Conservation (phyloP, 2,329 filamentous ascomycete species). For the Septoria petroselini region DNA sequence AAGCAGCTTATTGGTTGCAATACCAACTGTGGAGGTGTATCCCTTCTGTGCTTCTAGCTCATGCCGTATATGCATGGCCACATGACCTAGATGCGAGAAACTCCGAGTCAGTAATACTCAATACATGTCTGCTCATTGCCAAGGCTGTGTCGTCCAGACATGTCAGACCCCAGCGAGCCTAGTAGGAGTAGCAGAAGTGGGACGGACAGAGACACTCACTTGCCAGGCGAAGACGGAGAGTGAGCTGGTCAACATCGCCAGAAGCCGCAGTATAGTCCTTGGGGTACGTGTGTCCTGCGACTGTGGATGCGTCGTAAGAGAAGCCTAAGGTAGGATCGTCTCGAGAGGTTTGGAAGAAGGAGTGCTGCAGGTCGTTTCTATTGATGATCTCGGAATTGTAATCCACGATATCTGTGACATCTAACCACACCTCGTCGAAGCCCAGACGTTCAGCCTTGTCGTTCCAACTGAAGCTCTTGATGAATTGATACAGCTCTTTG, state of each 20-base stretch:
- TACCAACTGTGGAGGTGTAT: slow-evolving; percentile 83
- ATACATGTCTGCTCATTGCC: too few relatives aligned
- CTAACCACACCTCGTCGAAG: slow-evolving; percentile 80
- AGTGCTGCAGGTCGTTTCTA: slow-evolving; percentile 57
- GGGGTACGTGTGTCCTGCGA: slow-evolving; percentile 64
- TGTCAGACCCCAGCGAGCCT: too few relatives aligned
- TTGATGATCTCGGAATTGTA: slow-evolving; percentile 77
- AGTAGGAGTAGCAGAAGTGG: too few relatives aligned
- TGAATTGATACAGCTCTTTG: slow-evolving; percentile 71
- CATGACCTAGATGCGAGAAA: slow-evolving; percentile 57
- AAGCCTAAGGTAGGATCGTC: slow-evolving; percentile 79
- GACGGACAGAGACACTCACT: too few relatives aligned
- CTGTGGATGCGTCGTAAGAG: slow-evolving; percentile 64
- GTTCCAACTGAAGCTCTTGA: slow-evolving; percentile 74
- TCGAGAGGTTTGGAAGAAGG: slow-evolving; percentile 75
- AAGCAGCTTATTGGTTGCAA: slow-evolving; percentile 82
- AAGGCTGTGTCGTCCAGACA: too few relatives aligned
- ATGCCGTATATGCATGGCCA: slow-evolving; percentile 70
- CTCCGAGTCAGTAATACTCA: too few relatives aligned
- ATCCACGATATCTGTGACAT: slow-evolving; percentile 80
- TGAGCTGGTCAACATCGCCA: slow-evolving; percentile 23
- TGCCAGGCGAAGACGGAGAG: slow-evolving; percentile 65
- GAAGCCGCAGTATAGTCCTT: slow-evolving; percentile 13
- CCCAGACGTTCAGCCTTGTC: slow-evolving; percentile 75
- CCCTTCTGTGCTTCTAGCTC: slow-evolving; percentile 72